Base-by-base conservation (phyloP, 2,329 filamentous ascomycete species). In the Botrytis fragariae region DNA sequence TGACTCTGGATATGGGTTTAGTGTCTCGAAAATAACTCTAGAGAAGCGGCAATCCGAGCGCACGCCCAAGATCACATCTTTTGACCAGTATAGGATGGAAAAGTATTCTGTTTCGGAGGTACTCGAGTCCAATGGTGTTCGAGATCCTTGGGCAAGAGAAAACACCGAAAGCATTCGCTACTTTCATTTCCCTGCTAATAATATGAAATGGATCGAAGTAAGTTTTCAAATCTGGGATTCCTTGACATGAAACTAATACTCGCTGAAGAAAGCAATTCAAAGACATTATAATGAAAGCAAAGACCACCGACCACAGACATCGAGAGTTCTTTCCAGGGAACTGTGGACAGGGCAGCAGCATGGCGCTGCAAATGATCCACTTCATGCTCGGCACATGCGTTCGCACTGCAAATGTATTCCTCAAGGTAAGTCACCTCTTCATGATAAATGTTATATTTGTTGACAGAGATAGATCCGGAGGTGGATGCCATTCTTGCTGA, bases 41-140 rank as follows among this genome's bases (percentile, higher is more conserved):
- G 25, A 54, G 48, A 54, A n/a, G 12, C 0, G 25, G 10, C 1
- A 51, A n/a, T 51, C 1, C 0, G 2, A n/a, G 4, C 1, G 0
- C 8, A 1, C 12, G 25, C 1, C 1, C 1, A n/a, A n/a, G 25
- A 54, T 12, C 2, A 1, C 48, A 54, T 54, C 25, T n/a, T 54
- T 3, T n/a, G 12, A 7, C 25, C 12, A n/a, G 12, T 54, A n/a
- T 54, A 0, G 0, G 0, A n/a, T n/a, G 6, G 4, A 51, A 51
- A 51, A 3, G 22, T 25, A 51, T n/a, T 14, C 48, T n/a, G 10
- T 51, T n/a, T 51, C 10, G 22, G 48, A n/a, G 10, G 48, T n/a
- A 14, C 48, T 51, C 1, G 22, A 51, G 1, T 6, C 4, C 1
- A n/a, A n/a, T 0, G 22, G 9, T 6, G 48, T 0, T 1, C 1